These are phyloP conservation scores for Nannochloropsis salina DNA, from an alignment of 108 stramenopile species.

Conservation along the genomic window DNA sequence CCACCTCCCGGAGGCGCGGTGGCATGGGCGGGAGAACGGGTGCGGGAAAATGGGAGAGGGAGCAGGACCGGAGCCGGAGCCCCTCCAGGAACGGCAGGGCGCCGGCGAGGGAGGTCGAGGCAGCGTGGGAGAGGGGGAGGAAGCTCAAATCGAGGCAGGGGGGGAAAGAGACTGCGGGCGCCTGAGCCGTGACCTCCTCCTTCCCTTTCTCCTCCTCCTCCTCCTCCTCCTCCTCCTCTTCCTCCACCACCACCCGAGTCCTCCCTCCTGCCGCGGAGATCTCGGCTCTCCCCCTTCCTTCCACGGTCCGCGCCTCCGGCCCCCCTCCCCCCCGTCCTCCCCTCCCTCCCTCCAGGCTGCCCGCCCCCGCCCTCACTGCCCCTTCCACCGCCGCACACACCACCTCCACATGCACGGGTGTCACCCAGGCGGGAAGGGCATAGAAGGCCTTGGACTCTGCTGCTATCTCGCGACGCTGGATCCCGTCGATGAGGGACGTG, in stretches of 20 bases:
- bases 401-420: background rate
- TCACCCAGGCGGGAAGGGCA: background rate
- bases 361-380: background rate
- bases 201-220: background rate
- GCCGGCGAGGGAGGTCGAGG: background rate
- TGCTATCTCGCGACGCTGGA: background rate
- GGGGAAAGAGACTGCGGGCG: background rate
- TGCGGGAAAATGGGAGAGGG: background rate
- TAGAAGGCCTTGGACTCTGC: background rate
- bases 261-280: background rate
- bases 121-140: background rate
- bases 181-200: background rate
- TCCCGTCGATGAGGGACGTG: background rate
- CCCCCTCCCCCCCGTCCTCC: background rate
- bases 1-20: background rate
- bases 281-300: background rate
- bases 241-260: background rate
- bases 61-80: background rate
- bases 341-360: background rate
- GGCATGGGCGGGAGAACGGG: background rate
- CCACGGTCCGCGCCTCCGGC: background rate
- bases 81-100: background rate
- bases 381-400: slow-evolving; percentile 11
- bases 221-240: background rate
- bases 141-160: background rate